Percentiles rank a stretch among this genome's conserved stretches.
Evolutionary conservation across 148 eudicot genomes (phyloP).

Genomic region (Suaeda aralocaspica): DNA sequence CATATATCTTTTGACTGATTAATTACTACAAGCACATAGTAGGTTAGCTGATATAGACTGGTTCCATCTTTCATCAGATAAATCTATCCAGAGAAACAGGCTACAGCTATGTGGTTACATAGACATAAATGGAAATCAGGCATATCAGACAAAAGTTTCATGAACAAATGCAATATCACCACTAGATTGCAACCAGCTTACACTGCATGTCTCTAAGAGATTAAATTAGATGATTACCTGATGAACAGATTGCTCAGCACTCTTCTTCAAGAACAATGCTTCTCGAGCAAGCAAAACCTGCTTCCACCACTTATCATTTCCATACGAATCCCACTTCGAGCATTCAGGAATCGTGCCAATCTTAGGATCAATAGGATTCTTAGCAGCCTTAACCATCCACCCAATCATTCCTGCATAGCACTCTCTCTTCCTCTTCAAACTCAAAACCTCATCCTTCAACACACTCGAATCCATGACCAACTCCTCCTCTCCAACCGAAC

Average conservation of each 20-base stretch:
- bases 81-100: too few species aligned
- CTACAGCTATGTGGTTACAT: background rate
- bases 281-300: constrained; percentile 58
- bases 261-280: constrained; percentile 39
- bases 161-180: background rate
- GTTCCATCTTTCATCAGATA: background rate
- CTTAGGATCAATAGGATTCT: constrained; percentile 55
- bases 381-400: constrained; percentile 64
- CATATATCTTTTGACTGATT: background rate
- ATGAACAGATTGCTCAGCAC: constrained; percentile 34
- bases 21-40: background rate
- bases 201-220: background rate
- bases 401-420: constrained; percentile 31
- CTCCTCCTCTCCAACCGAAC: constrained; percentile 21
- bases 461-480: constrained; percentile 26
- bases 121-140: background rate
- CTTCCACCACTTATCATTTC: constrained; percentile 57
- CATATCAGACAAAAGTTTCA: constrained; percentile 5
- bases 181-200: background rate
- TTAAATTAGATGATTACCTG: constrained; percentile 36
- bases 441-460: constrained; percentile 22
- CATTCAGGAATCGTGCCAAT: constrained; percentile 58
- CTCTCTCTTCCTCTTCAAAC: constrained; percentile 51
- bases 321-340: constrained; percentile 53
- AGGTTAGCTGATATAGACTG: background rate